phyloP scores from a whole-genome alignment of 176 grass and related monocot species.

The Tillandsia fasciculata region DNA sequence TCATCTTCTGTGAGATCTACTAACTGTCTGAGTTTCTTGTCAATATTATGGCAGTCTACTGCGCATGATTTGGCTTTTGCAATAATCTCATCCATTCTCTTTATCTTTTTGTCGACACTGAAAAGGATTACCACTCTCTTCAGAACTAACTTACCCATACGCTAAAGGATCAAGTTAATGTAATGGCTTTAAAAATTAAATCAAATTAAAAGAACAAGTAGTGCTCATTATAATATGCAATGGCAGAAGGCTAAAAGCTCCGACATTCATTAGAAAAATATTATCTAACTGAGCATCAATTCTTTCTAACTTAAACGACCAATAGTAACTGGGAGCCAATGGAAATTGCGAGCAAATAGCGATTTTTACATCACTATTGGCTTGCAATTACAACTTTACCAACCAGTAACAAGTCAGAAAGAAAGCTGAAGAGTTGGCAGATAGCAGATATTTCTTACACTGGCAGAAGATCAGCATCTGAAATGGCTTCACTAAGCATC shows the following conservation, averaged over 20 bases:
- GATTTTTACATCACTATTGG: not conserved
- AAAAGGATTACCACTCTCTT: conserved; percentile 20
- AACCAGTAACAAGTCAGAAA: not conserved
- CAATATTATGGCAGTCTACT: conserved; percentile 50
- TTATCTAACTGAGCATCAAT: not conserved
- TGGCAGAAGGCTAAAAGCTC: no score
- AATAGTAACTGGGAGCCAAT: no score
- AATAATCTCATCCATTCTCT: conserved; percentile 51
- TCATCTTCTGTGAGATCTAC: conserved; percentile 69
- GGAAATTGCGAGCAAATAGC: no score
- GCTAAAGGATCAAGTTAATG: not conserved
- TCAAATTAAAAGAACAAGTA: not conserved
- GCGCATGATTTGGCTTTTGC: conserved; percentile 49
- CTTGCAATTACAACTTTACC: not conserved
- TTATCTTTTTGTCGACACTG: conserved; percentile 42
- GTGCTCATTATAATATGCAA: no score
- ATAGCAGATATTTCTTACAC: conserved; percentile 33
- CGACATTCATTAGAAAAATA: not conserved
- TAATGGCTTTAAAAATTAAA: not conserved
- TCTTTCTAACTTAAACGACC: not conserved
- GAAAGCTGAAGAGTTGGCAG: conserved; percentile 10
- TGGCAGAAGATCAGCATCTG: conserved; percentile 51
- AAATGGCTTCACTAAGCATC: conserved; percentile 56
- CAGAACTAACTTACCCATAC: not conserved
- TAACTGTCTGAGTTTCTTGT: conserved; percentile 64